Evolutionary conservation across 768 basidiomycete species (phyloP), one percentile per base, ranked within the genome.

Genomic region (Pisolithus microcarpus): DNA sequence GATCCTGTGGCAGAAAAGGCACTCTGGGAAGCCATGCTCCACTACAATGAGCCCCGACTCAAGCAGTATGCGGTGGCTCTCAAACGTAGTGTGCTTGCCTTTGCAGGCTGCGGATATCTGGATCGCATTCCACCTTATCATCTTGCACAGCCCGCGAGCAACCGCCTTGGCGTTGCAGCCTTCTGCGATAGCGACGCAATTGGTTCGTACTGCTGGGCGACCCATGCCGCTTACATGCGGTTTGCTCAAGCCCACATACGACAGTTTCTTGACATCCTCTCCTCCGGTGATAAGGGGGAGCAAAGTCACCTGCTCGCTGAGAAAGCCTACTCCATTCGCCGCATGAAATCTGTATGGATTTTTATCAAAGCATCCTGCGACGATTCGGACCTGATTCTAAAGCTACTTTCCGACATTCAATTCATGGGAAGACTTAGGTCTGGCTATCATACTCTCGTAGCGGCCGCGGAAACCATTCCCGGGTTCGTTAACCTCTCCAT

Each of bases 361-460:
- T 46, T 46, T 26, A 30, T 46, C 24, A 24, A 30, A 9, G 23
- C 24, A 26, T 39, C 7, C 18, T 16, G 23, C 7, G 31, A 16
- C 6, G 4, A 26, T 18, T 18, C 16, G 44, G 5, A 11, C 28
- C 11, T 28, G 1, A 24, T 24, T 2, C 23, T 24, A 5, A 46
- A 46, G n/a, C 31, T 46, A 10, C 21, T 46, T 31, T 26, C 44
- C 16, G 44, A 46, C 26, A 46, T 46, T 18, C 28, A 10, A 19
- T 46, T 46, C 28, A 15, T 46, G 31, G 44, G 44, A 28, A 26
- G 44, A n/a, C 44, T 46, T 30, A 31, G 44, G 44, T 46, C 44
- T n/a, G 31, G 44, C 28, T 46, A 46, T 31, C n/a, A 24, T 19
- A 46, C 44, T 13, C n/a, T 46, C 24, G 11, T 46, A 1, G 24